phyloP scores from a whole-genome alignment of 2,329 filamentous ascomycete species.

The Fusarium chlamydosporum region DNA sequence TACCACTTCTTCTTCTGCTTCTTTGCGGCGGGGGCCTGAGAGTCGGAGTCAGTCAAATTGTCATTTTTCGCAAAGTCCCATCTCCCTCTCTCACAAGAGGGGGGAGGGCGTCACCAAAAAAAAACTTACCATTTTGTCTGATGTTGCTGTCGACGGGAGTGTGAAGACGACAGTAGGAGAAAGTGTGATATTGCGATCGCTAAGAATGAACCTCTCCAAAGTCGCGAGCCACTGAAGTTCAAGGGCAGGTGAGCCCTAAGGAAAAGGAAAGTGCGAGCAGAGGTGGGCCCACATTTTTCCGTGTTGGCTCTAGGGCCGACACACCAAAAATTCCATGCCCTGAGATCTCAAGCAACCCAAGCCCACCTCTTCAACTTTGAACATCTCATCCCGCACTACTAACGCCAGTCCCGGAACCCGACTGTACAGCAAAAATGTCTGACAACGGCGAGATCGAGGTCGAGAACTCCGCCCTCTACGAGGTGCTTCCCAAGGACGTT shows the following conservation, averaged over 20 bases:
- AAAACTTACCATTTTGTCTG: conserved; percentile 61
- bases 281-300: conserved; percentile 10
- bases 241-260: conserved; percentile 43
- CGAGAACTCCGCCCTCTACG: conserved; percentile 80
- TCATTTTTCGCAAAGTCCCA: conserved; percentile 26
- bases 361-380: conserved; percentile 45
- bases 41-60: conserved; percentile 43
- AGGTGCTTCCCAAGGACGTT: conserved; percentile 94
- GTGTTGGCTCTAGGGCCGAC: conserved; percentile 1
- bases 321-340: conserved; percentile 24
- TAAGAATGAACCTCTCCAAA: conserved; percentile 34
- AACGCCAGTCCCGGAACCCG: conserved; percentile 55
- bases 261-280: conserved; percentile 27
- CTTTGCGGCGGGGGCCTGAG: conserved; percentile 62
- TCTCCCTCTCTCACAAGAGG: background rate
- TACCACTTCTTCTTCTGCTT: conserved; percentile 68
- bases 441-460: conserved; percentile 95
- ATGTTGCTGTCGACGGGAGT: conserved; percentile 58
- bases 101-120: conserved; percentile 23
- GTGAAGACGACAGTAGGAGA: conserved; percentile 50
- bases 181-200: conserved; percentile 48
- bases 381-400: conserved; percentile 55
- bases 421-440: conserved; percentile 80
- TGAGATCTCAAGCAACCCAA: conserved; percentile 18
- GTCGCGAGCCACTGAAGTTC: conserved; percentile 53